phyloP scores from a whole-genome alignment of 2,329 filamentous ascomycete species.

The Stagonosporopsis vannaccii region DNA sequence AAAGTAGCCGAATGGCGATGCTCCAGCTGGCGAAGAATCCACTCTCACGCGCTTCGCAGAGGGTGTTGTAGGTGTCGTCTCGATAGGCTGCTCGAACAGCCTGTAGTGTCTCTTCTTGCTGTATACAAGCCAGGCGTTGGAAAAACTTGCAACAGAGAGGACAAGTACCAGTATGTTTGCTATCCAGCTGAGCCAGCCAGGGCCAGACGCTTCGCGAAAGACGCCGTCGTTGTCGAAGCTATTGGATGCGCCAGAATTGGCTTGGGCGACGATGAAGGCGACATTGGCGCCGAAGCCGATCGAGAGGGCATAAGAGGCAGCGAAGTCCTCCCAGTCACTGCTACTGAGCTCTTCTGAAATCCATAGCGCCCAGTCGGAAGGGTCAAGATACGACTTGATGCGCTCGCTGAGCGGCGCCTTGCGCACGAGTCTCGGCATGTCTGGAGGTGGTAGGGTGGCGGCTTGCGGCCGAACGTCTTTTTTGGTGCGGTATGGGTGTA shows the following conservation, averaged over 20 bases:
- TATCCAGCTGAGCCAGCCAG: slow-evolving; percentile 73
- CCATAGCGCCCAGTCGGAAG: slow-evolving; percentile 89
- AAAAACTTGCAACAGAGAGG: slow-evolving; percentile 69
- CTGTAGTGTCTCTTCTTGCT: slow-evolving; percentile 84
- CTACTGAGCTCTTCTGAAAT: slow-evolving; percentile 92
- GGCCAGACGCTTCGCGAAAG: slow-evolving; percentile 65
- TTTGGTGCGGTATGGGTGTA: not conserved
- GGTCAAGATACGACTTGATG: slow-evolving; percentile 80
- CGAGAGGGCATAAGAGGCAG: slow-evolving; percentile 75
- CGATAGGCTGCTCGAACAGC: slow-evolving; percentile 86
- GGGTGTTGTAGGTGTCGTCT: slow-evolving; percentile 76
- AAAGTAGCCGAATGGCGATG: slow-evolving; percentile 80
- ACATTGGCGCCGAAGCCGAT: slow-evolving; percentile 81
- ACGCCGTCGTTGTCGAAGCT: slow-evolving; percentile 74
- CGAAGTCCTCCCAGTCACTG: slow-evolving; percentile 83
- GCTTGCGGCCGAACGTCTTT: not conserved
- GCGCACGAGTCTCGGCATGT: slow-evolving; percentile 84
- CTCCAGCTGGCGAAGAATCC: slow-evolving; percentile 78
- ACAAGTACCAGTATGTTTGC: slow-evolving; percentile 74
- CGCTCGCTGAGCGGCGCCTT: slow-evolving; percentile 80
- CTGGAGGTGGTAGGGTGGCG: not conserved
- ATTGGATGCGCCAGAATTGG: slow-evolving; percentile 68
- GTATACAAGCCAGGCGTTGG: slow-evolving; percentile 85
- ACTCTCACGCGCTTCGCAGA: slow-evolving; percentile 89
- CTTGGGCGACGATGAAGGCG: slow-evolving; percentile 80